phyloP scores from a whole-genome alignment of 129 eudicot species.

The Helichrysum umbraculigerum region DNA sequence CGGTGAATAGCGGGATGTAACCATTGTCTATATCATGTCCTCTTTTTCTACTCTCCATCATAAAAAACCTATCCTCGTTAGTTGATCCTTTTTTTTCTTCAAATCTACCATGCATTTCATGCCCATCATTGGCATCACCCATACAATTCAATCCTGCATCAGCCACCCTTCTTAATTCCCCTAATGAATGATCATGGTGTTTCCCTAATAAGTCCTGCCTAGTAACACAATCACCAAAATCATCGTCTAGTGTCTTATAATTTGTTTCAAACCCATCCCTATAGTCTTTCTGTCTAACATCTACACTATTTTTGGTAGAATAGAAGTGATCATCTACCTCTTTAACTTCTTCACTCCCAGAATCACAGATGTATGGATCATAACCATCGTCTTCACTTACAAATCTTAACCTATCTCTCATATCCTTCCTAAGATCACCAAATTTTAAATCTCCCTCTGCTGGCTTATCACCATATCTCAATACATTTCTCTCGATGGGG shows the following conservation, averaged over 20 bases:
- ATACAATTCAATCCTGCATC: constrained; percentile 2
- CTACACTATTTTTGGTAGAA: constrained; percentile 13
- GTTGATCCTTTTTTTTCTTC: constrained; percentile 17
- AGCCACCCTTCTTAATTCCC: constrained; percentile 27
- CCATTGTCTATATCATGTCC: constrained; percentile 17
- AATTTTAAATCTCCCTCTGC: constrained; percentile 19
- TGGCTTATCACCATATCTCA: constrained; percentile 18
- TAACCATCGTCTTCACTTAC: constrained; percentile 9
- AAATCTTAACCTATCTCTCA: constrained; percentile 25
- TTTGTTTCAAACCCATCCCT: constrained; percentile 16
- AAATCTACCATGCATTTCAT: constrained; percentile 1
- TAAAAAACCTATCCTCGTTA: constrained; percentile 24
- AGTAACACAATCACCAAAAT: constrained; percentile 12
- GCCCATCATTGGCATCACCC: constrained; percentile 13
- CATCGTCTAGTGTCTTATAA: constrained; percentile 21
- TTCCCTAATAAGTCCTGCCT: constrained; percentile 17
- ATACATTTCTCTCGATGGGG: constrained; percentile 22
- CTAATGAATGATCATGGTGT: constrained; percentile 27
- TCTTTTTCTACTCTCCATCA: constrained; percentile 15
- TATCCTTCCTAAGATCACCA: constrained; percentile 30
- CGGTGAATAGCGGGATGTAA: constrained; percentile 16
- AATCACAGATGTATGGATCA: neutral
- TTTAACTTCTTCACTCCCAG: constrained; percentile 19
- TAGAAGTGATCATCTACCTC: constrained; percentile 24
- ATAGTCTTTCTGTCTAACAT: constrained; percentile 21